Conservation (phyloP, 2,329 filamentous ascomycete genomes). For the Colletotrichum plurivorum region DNA sequence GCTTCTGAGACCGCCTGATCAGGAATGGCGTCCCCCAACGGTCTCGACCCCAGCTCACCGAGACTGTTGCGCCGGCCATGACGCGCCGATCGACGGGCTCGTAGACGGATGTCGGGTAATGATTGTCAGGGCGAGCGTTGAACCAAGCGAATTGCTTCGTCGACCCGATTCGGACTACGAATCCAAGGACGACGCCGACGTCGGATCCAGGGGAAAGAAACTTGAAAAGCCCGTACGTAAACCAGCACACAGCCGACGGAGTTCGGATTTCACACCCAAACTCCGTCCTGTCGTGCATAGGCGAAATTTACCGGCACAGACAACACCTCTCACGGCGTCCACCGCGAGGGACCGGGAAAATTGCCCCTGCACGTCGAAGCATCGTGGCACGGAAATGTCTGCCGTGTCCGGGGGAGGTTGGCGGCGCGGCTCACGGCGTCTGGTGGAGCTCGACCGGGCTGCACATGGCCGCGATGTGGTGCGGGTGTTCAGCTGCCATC, state of each 20-base stretch:
- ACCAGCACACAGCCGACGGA: no score
- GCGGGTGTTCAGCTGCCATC: slow-evolving; percentile 7
- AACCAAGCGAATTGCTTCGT: background rate
- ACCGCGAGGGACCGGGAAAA: background rate
- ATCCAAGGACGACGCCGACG: slow-evolving; percentile 8
- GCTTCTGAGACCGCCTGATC: no score
- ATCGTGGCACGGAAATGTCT: background rate
- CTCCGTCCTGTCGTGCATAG: background rate
- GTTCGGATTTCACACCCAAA: background rate
- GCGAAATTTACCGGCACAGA: background rate
- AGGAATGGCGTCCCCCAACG: no score
- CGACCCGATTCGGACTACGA: background rate
- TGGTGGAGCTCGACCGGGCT: slow-evolving; percentile 1
- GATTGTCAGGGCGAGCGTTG: slow-evolving; percentile 9
- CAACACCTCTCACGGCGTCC: background rate
- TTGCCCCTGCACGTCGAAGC: background rate
- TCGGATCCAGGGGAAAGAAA: slow-evolving; percentile 8
- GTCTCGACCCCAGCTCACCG: background rate
- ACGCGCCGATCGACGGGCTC: slow-evolving; percentile 7
- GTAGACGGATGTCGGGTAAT: background rate
- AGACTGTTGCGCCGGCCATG: background rate
- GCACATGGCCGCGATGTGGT: background rate
- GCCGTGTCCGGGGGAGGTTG: background rate
- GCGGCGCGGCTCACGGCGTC: slow-evolving; percentile 2
- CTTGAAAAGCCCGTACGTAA: background rate